Evolutionary conservation across 1,284 basidiomycete genomes (phyloP).

Genomic region (Ceratobasidium theobromae): DNA sequence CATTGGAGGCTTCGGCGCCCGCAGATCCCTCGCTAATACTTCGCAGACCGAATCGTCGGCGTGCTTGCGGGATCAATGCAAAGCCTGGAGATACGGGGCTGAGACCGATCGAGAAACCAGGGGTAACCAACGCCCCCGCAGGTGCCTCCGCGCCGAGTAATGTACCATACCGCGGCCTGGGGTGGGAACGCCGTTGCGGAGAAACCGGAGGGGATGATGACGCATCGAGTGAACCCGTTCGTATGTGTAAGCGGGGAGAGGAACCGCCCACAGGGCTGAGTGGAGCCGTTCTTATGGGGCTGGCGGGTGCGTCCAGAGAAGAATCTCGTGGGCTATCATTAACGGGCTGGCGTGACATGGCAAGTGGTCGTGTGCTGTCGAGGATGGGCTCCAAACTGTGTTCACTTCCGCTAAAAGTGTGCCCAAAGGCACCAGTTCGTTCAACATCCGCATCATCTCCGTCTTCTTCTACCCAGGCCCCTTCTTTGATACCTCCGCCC

Average conservation of each 20-base stretch:
- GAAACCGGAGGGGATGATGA: conserved; percentile 26
- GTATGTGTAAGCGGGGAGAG: conserved; percentile 18
- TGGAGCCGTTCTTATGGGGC: background rate
- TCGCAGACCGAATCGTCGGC: conserved; percentile 21
- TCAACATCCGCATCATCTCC: conserved; percentile 41
- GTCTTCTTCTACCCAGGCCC: conserved; percentile 37
- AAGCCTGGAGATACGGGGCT: conserved; percentile 74
- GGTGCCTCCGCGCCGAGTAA: conserved; percentile 31
- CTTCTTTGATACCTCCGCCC: conserved; percentile 44
- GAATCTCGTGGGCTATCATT: conserved; percentile 3
- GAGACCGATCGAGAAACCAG: conserved; percentile 70
- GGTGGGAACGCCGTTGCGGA: conserved; percentile 20
- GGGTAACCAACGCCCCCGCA: conserved; percentile 35
- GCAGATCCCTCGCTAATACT: conserved; percentile 30
- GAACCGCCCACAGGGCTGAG: background rate
- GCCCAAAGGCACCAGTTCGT: conserved; percentile 11
- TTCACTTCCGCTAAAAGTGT: conserved; percentile 38
- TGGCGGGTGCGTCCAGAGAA: background rate
- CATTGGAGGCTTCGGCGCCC: background rate
- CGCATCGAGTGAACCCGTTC: conserved; percentile 29
- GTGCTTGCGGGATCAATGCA: conserved; percentile 53
- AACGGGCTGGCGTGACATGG: conserved; percentile 10
- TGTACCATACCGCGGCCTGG: conserved; percentile 24
- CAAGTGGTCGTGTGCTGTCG: conserved; percentile 16
- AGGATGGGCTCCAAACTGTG: conserved; percentile 44